Conservation (phyloP, 495 filamentous ascomycete species). For the Aspergillus bridgeri region DNA sequence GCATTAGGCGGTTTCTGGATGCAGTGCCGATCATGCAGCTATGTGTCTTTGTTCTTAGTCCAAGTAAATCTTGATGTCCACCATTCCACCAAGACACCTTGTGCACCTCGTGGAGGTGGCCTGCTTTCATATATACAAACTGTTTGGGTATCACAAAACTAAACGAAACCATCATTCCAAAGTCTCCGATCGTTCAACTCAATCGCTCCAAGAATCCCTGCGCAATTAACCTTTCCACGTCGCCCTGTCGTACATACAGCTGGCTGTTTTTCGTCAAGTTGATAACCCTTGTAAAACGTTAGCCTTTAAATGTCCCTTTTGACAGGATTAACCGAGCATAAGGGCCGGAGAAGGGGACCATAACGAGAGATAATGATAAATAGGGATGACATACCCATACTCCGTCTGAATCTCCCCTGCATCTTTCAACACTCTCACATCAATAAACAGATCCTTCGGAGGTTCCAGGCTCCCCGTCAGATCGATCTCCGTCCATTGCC, state of each 20-base stretch:
- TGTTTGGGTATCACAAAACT: not conserved
- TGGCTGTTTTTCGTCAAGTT: slow-evolving; percentile 97
- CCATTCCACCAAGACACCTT: not conserved
- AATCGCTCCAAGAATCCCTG: slow-evolving; percentile 97
- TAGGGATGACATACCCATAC: slow-evolving; percentile 71
- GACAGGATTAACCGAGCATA: not conserved
- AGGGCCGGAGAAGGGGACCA: not conserved
- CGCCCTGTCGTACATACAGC: slow-evolving; percentile 93
- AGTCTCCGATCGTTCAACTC: slow-evolving; percentile 49
- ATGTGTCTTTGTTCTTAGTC: slow-evolving; percentile 4
- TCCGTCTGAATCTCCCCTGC: slow-evolving; percentile 99
- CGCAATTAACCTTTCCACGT: slow-evolving; percentile 91
- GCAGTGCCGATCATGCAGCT: not conserved
- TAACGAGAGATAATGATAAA: slow-evolving; percentile 4
- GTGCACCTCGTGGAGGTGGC: too few species aligned
- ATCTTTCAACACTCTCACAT: slow-evolving; percentile 94
- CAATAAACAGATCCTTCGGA: slow-evolving; percentile 93
- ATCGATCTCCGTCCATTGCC: slow-evolving; percentile 98
- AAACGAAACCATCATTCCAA: not conserved
- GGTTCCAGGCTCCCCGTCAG: slow-evolving; percentile 93
- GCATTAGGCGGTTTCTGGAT: not conserved
- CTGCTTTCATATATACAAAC: not conserved
- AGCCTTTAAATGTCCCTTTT: slow-evolving; percentile 1
- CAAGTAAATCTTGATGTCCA: not conserved
- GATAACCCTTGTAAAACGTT: slow-evolving; percentile 63